Evolutionary conservation across 2,329 filamentous ascomycete genomes (phyloP).

Genomic region (Penicillium sp.): DNA sequence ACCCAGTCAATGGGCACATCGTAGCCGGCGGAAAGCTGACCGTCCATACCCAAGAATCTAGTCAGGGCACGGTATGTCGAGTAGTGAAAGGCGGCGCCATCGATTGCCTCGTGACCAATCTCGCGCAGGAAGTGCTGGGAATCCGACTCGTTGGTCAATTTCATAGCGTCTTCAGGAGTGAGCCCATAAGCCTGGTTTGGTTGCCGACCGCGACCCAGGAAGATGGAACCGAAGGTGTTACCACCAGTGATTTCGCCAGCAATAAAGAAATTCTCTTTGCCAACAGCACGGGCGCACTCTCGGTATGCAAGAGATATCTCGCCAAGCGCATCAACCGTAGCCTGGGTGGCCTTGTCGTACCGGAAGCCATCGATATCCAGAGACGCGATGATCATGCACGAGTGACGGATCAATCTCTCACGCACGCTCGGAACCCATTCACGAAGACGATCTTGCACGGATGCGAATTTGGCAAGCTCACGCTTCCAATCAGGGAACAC

Average conservation of each 20-base stretch:
- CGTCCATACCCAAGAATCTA: slow-evolving; percentile 62
- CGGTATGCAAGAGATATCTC: slow-evolving; percentile 61
- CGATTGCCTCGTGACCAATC: slow-evolving; percentile 56
- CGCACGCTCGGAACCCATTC: slow-evolving; percentile 63
- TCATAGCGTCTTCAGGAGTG: slow-evolving; percentile 51
- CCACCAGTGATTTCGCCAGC: slow-evolving; percentile 66
- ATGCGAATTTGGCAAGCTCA: slow-evolving; percentile 66
- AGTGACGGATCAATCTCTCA: slow-evolving; percentile 62
- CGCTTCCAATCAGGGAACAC: slow-evolving; percentile 65
- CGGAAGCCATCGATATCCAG: slow-evolving; percentile 68
- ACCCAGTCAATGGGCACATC: slow-evolving; percentile 58
- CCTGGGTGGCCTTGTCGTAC: slow-evolving; percentile 67
- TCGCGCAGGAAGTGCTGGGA: slow-evolving; percentile 56
- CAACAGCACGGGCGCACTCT: slow-evolving; percentile 56
- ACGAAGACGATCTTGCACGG: slow-evolving; percentile 67
- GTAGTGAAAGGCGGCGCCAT: slow-evolving; percentile 65
- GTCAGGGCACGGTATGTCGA: slow-evolving; percentile 62
- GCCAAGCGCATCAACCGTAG: slow-evolving; percentile 62
- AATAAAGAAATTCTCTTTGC: slow-evolving; percentile 66
- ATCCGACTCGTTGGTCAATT: slow-evolving; percentile 48
- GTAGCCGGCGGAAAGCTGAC: slow-evolving; percentile 55
- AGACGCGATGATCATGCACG: slow-evolving; percentile 62
- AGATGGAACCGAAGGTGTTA: slow-evolving; percentile 62
- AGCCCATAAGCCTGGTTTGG: slow-evolving; percentile 50
- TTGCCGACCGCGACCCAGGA: slow-evolving; percentile 62